phyloP scores from a whole-genome alignment of 345 rosid species.

The Rubroshorea leprosula region DNA sequence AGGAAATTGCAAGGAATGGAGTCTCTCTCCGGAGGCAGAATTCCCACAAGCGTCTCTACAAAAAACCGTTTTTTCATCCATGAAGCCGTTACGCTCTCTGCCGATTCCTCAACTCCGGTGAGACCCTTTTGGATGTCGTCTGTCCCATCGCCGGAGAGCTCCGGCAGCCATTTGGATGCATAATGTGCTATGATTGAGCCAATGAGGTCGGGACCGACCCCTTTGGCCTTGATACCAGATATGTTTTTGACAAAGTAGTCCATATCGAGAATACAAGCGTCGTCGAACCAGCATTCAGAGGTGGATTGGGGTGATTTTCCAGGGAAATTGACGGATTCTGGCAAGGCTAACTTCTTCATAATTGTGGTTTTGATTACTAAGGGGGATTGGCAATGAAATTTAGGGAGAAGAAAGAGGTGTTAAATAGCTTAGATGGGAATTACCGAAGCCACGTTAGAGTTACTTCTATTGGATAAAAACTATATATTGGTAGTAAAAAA shows the following conservation, averaged over 20 bases:
- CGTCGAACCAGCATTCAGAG: slow-evolving; percentile 52
- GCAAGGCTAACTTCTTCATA: slow-evolving; percentile 39
- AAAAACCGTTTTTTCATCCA: slow-evolving; percentile 74
- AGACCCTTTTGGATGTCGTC: slow-evolving; percentile 17
- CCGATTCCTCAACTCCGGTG: slow-evolving; percentile 24
- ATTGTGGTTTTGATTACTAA: neutral
- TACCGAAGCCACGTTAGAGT: too few species aligned
- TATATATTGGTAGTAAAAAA: too few species aligned
- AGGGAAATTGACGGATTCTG: slow-evolving; percentile 32
- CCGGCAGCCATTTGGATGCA: slow-evolving; percentile 86
- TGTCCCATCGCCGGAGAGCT: slow-evolving; percentile 31
- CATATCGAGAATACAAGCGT: slow-evolving; percentile 69
- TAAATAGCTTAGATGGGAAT: too few species aligned
- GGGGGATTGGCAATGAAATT: neutral
- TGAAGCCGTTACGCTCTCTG: slow-evolving; percentile 54
- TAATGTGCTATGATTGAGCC: slow-evolving; percentile 83
- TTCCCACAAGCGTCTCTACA: slow-evolving; percentile 67
- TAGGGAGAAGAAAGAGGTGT: too few species aligned
- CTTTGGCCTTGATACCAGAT: slow-evolving; percentile 64
- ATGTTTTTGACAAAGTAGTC: slow-evolving; percentile 77
- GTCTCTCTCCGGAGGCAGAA: slow-evolving; percentile 81
- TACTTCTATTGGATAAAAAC: too few species aligned
- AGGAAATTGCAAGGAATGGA: slow-evolving; percentile 78
- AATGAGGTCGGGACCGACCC: slow-evolving; percentile 68
- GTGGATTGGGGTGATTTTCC: slow-evolving; percentile 28